Evolutionary conservation across 2,329 filamentous ascomycete species (phyloP).

Genomic region (Neonectria coccinea): DNA sequence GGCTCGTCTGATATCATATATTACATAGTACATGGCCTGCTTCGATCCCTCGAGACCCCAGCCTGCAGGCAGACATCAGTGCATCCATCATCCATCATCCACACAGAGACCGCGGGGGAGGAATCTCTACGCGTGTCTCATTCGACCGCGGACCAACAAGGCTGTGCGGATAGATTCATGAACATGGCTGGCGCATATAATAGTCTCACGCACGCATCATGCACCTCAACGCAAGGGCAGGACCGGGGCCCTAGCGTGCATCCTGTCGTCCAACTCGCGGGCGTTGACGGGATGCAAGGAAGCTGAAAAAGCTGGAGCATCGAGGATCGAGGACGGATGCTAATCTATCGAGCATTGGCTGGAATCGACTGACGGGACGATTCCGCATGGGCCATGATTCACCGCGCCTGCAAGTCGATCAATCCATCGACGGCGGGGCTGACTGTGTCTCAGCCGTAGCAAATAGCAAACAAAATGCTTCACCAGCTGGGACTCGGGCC

Average conservation of each 20-base stretch:
- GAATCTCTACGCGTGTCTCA: background rate
- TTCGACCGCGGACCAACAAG: background rate
- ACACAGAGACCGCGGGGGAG: background rate
- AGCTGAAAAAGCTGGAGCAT: background rate
- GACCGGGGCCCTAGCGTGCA: background rate
- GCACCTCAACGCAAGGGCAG: background rate
- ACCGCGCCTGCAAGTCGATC: background rate
- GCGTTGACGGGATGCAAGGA: background rate
- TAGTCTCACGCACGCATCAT: background rate
- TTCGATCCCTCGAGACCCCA: background rate
- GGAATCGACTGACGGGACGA: background rate
- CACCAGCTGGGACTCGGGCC: too few relatives aligned
- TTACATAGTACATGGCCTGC: background rate
- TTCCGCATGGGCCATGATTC: background rate
- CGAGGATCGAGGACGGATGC: background rate
- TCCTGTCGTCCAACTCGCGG: background rate
- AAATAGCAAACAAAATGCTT: background rate
- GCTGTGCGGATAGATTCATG: background rate
- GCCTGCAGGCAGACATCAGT: slow-evolving; percentile 3
- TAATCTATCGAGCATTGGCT: background rate
- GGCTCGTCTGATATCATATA: background rate
- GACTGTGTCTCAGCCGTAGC: background rate
- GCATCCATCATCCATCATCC: background rate
- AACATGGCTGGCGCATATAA: background rate
- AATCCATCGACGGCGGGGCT: background rate